Conservation (phyloP, 1,284 basidiomycete species). For the Cryptococcus floricola region DNA sequence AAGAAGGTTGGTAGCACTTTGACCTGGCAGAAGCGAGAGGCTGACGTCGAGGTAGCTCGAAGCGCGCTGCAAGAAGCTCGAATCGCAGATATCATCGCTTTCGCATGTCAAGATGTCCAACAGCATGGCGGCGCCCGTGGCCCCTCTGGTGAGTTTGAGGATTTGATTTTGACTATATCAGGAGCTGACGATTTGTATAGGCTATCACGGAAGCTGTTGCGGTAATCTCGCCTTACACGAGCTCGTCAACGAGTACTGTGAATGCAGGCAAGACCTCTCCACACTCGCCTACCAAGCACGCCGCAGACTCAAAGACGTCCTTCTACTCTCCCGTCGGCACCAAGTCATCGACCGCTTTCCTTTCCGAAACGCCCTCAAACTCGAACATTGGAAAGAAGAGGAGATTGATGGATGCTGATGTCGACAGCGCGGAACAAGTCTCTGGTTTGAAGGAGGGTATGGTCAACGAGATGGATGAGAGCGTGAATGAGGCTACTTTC, state of each 20-base stretch:
- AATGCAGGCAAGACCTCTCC: not conserved
- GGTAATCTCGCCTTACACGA: not conserved
- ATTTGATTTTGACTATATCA: not conserved
- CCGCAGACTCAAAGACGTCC: not conserved
- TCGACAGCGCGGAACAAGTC: not conserved
- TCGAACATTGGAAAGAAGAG: not conserved
- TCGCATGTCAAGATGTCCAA: not conserved
- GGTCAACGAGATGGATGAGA: not conserved
- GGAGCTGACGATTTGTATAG: not conserved
- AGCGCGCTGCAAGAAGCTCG: constrained; percentile 1
- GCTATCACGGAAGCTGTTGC: not conserved
- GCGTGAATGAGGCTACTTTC: not conserved
- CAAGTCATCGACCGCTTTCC: not conserved
- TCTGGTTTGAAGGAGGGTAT: no score
- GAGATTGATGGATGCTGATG: not conserved
- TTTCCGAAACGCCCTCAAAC: not conserved
- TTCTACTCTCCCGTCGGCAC: not conserved
- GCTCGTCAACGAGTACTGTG: not conserved
- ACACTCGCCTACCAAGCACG: not conserved
- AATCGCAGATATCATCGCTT: not conserved
- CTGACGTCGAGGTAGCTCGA: not conserved
- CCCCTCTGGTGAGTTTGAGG: not conserved
- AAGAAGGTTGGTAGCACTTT: not conserved
- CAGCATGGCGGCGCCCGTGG: not conserved
- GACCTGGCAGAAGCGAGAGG: no score